A percentile compares a stretch with the other conserved stretches of the same genome.
phyloP scores from a whole-genome alignment of 805 yeast species.

The Candida suzukii region DNA sequence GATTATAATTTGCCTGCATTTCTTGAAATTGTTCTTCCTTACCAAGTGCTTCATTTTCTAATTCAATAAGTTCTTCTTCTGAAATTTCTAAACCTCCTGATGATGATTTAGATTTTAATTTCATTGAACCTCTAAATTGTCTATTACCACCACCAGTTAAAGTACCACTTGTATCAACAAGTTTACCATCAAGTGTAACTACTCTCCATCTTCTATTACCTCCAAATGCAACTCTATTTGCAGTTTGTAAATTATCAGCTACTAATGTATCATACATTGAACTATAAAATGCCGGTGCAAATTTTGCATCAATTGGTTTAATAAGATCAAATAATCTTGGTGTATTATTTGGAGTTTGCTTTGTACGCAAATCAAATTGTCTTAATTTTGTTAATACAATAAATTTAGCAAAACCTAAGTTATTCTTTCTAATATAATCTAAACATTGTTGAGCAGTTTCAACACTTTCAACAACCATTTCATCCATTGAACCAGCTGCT shows the following conservation, averaged over 20 bases:
- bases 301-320: conserved; percentile 55
- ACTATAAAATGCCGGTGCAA: conserved; percentile 84
- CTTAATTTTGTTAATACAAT: conserved; percentile 72
- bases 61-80: conserved; percentile 46
- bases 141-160: conserved; percentile 93
- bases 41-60: conserved; percentile 43
- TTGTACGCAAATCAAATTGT: conserved; percentile 47
- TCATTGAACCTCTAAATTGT: conserved; percentile 73
- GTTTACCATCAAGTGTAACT: conserved; percentile 86
- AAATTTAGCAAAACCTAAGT: conserved; percentile 84
- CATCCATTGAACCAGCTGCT: conserved; percentile 86
- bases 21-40: conserved; percentile 48
- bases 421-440: conserved; percentile 72
- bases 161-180: conserved; percentile 90
- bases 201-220: conserved; percentile 64
- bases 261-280: conserved; percentile 85
- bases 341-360: conserved; percentile 65
- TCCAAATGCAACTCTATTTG: conserved; percentile 85
- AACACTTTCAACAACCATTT: conserved; percentile 82
- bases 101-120: conserved; percentile 29
- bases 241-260: conserved; percentile 69
- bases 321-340: conserved; percentile 85
- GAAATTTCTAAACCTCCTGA: conserved; percentile 28
- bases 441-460: conserved; percentile 58
- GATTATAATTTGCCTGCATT: conserved; percentile 42